These are phyloP conservation scores for Geotrichum citri-aurantii DNA, from an alignment of 1,139 yeast genomes.

Conservation along the genomic window DNA sequence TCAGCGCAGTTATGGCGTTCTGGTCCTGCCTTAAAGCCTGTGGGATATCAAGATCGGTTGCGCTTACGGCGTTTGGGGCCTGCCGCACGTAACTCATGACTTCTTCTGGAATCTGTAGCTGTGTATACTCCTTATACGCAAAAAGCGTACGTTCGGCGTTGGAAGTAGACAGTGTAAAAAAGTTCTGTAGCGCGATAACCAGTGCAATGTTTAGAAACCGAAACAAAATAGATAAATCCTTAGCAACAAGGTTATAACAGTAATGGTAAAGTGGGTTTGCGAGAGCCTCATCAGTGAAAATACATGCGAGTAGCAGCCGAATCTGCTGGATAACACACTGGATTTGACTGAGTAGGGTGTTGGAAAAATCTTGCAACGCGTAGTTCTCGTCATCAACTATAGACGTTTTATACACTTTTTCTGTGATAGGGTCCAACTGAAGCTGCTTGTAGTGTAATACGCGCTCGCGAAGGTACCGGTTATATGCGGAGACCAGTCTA, in stretches of 20 bases:
- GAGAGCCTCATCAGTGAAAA: slow-evolving; percentile 22
- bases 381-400: slow-evolving; percentile 20
- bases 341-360: slow-evolving; percentile 22
- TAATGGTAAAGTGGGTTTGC: slow-evolving; percentile 22
- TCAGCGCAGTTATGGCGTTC: slow-evolving; percentile 21
- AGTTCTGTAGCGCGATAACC: slow-evolving; percentile 26
- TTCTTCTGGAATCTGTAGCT: slow-evolving; percentile 26
- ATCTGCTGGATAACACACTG: slow-evolving; percentile 25
- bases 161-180: slow-evolving; percentile 24
- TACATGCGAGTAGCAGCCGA: slow-evolving; percentile 26
- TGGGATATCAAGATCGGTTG: slow-evolving; percentile 24
- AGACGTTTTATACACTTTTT: slow-evolving; percentile 21
- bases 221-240: slow-evolving; percentile 26
- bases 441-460: slow-evolving; percentile 22
- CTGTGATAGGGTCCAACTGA: slow-evolving; percentile 25
- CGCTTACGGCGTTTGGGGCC: slow-evolving; percentile 22
- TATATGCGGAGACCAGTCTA: slow-evolving; percentile 22
- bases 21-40: slow-evolving; percentile 22
- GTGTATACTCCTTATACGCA: slow-evolving; percentile 28
- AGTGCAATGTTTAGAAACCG: slow-evolving; percentile 24
- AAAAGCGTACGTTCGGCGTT: slow-evolving; percentile 28
- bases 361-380: slow-evolving; percentile 13
- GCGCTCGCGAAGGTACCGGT: slow-evolving; percentile 25
- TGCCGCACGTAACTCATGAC: slow-evolving; percentile 21
- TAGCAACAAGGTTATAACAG: slow-evolving; percentile 25